Base-by-base conservation (phyloP, 306 rosid genomes). In the Clitoria ternatea region DNA sequence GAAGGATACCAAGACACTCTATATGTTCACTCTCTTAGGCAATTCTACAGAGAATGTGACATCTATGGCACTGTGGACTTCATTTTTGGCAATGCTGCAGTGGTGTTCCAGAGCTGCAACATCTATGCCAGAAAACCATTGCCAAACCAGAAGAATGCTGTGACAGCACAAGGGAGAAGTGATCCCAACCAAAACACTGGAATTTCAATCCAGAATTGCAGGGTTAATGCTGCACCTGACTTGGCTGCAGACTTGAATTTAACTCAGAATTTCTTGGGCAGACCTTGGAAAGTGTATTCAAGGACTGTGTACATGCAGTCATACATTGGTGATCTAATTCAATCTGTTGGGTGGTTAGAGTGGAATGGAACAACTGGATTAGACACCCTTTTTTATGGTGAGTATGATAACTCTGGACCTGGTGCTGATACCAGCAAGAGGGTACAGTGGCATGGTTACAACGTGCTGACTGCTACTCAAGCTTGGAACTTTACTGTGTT, bases 1-100 rank as follows among this genome's bases (percentile, higher is more conserved):
- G 96, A 92, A 50, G 98, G 92, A 18, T 92, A 92, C 65, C 92
- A 92, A 73, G 98, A 92, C 85, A 92, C 98, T 1, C 90, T 92
- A 26, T 92, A 92, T 32, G 92, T 66, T 0, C 98, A 92, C 61
- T 92, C 98, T 15, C 66, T 83, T 0, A 74, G 90, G 40, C 96
- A 92, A 50, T 89, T 92, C 88, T 89, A 92, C 12, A 77, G 80
- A 6, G 89, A 92, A 24, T 92, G 98, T 61, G 79, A 87, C 24
- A 78, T 92, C 48, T 81, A 87, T 3, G 98, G 98, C 23, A 92
- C 96, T 0, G 82, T 89, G 0, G 96, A 90, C 26, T 92, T 90
- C 81, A 92, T 92, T 0, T 92, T 92, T 13, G 98, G 98, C 19
- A 82, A 88, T 19, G 96, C 98, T 2, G 88, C 92, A 0, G 98